Evolutionary conservation across 192 early-diverging fungal species (phyloP).

Genomic region (Borealophlyctis nickersoniae): DNA sequence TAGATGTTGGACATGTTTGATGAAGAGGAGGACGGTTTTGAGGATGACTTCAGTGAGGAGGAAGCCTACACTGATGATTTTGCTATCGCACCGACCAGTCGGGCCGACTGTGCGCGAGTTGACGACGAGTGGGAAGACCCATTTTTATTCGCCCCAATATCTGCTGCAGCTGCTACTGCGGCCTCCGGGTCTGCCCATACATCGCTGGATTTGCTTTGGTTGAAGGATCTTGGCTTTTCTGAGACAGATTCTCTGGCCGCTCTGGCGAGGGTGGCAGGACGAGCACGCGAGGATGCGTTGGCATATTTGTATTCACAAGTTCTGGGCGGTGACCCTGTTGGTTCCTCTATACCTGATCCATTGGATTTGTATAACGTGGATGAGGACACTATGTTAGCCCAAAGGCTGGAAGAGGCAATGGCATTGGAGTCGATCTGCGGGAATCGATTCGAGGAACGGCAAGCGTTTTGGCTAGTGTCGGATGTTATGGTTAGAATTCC

Average conservation of each 20-base stretch:
- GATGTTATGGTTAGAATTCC: slow-evolving; percentile 28
- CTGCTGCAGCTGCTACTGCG: background rate
- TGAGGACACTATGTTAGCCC: slow-evolving; percentile 42
- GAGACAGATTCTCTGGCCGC: background rate
- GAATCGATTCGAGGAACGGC: slow-evolving; percentile 38
- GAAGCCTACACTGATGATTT: slow-evolving; percentile 11
- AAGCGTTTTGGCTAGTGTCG: slow-evolving; percentile 7
- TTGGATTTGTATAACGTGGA: slow-evolving; percentile 38
- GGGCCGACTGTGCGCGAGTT: background rate
- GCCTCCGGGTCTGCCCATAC: background rate
- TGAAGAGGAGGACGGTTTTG: slow-evolving; percentile 15
- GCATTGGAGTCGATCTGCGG: slow-evolving; percentile 63
- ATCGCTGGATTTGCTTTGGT: slow-evolving; percentile 12
- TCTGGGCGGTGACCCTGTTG: slow-evolving; percentile 68
- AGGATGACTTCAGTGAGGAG: slow-evolving; percentile 1
- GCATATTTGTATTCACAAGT: slow-evolving; percentile 84
- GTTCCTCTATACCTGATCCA: slow-evolving; percentile 35
- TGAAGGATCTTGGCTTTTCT: slow-evolving; percentile 14
- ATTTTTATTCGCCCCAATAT: too few species aligned
- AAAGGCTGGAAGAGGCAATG: slow-evolving; percentile 57
- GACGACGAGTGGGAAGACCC: slow-evolving; percentile 1
- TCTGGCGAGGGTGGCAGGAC: slow-evolving; percentile 2
- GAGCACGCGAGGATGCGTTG: slow-evolving; percentile 40
- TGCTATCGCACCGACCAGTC: background rate
- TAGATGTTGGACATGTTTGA: slow-evolving; percentile 6